Conservation (phyloP, 345 rosid genomes). For the Gossypium australe region DNA sequence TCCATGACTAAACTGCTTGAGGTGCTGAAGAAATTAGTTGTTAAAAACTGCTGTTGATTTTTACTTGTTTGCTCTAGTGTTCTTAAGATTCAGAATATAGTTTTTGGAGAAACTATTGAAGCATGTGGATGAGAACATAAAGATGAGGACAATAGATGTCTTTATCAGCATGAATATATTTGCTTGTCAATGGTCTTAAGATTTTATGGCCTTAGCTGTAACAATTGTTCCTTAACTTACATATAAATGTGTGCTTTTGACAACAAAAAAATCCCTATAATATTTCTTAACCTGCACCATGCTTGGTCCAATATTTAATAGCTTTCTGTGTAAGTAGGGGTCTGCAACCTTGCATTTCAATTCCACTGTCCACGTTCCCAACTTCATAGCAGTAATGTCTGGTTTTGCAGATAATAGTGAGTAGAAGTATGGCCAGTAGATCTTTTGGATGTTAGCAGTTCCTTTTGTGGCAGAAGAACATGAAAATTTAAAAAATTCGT, state of each 20-base stretch:
- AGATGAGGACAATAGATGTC: neutral
- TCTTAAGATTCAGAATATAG: neutral
- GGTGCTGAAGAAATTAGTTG: neutral
- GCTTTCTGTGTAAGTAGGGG: constrained; percentile 41
- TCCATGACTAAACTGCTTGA: neutral
- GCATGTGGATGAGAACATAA: neutral
- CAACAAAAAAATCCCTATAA: too few species aligned
- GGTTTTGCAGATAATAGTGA: constrained; percentile 81
- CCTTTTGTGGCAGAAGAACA: too few species aligned
- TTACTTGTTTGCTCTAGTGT: neutral
- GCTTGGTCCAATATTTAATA: neutral
- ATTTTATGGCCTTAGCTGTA: too few species aligned
- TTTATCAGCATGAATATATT: neutral
- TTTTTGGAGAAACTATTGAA: neutral
- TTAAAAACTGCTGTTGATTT: neutral
- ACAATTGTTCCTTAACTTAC: neutral
- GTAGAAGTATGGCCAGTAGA: constrained; percentile 94
- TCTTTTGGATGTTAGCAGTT: constrained; percentile 5
- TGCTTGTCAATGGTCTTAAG: neutral
- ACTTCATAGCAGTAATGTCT: neutral
- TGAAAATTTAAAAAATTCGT: neutral
- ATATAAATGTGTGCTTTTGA: neutral
- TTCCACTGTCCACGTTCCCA: constrained; percentile 53
- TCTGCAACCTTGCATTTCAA: constrained; percentile 98
- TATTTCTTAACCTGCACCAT: neutral